phyloP scores from a whole-genome alignment of 176 grass and related monocot species.

The Phyllostachys edulis region DNA sequence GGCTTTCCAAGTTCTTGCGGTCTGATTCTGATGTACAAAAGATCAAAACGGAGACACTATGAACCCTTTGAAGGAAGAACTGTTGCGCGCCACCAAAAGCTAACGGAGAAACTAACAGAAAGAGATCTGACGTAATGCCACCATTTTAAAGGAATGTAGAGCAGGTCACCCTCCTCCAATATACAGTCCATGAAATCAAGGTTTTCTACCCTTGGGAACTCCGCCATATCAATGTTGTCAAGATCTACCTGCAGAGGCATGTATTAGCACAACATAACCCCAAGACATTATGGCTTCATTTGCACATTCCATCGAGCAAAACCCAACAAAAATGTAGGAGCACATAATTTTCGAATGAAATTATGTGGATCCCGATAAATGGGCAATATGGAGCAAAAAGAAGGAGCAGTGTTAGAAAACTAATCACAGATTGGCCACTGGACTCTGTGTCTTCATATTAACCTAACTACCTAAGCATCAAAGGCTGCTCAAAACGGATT shows the following conservation, averaged over 20 bases:
- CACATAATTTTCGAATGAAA: neutral
- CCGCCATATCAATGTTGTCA: conserved; percentile 58
- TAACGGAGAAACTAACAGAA: conserved; percentile 82
- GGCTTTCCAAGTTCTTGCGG: conserved; percentile 23
- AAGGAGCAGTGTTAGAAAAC: neutral
- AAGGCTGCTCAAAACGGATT: neutral
- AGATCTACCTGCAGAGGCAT: conserved; percentile 72
- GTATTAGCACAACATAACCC: conserved; percentile 19
- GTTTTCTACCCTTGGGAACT: conserved; percentile 58
- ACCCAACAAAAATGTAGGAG: neutral
- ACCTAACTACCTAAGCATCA: neutral
- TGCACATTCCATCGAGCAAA: neutral
- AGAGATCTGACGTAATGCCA: conserved; percentile 95
- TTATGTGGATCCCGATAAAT: neutral
- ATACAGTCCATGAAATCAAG: conserved; percentile 82
- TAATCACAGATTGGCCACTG: neutral
- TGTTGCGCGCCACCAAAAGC: conserved; percentile 81
- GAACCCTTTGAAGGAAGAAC: neutral
- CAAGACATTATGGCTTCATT: neutral
- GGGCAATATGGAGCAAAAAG: neutral
- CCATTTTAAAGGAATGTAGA: conserved; percentile 97
- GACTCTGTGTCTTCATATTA: neutral
- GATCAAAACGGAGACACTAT: conserved; percentile 5
- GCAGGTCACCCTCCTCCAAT: conserved; percentile 87
- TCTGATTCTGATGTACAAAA: conserved; percentile 22